phyloP scores from a whole-genome alignment of 129 eudicot species.

The Centella asiatica region DNA sequence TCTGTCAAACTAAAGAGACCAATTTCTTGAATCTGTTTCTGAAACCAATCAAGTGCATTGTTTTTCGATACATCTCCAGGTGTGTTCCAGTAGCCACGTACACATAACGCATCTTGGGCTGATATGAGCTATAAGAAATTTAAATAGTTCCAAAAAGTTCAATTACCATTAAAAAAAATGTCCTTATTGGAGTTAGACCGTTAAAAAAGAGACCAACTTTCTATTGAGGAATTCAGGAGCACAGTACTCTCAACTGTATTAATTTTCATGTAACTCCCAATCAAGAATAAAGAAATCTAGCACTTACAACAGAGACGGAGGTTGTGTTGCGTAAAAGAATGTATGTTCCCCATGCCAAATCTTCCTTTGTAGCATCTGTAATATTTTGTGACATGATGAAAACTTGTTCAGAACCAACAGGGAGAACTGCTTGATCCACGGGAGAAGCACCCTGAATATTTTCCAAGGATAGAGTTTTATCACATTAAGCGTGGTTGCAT shows the following conservation, averaged over 20 bases:
- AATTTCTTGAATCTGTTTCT: slow-evolving; percentile 37
- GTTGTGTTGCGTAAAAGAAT: slow-evolving; percentile 70
- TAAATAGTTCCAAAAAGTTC: slow-evolving; percentile 8
- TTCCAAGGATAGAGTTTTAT: no score
- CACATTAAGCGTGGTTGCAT: no score
- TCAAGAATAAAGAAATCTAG: background rate
- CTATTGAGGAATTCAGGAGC: background rate
- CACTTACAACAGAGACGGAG: slow-evolving; percentile 65
- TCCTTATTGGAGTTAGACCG: background rate
- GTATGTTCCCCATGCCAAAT: slow-evolving; percentile 89
- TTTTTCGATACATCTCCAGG: slow-evolving; percentile 49
- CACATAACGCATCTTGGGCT: slow-evolving; percentile 50
- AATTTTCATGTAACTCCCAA: background rate
- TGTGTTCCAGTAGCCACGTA: slow-evolving; percentile 85
- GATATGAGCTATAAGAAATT: slow-evolving; percentile 54
- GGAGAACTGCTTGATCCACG: slow-evolving; percentile 46
- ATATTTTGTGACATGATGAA: slow-evolving; percentile 57
- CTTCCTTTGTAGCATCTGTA: slow-evolving; percentile 42
- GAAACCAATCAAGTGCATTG: slow-evolving; percentile 49
- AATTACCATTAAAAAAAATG: background rate
- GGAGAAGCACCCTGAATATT: slow-evolving; percentile 56
- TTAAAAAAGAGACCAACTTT: background rate
- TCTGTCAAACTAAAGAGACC: slow-evolving; percentile 57
- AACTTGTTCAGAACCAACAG: slow-evolving; percentile 59
- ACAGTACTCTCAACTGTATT: background rate